Conservation (phyloP, 768 basidiomycete species). For the Boletus vinaceobasis region DNA sequence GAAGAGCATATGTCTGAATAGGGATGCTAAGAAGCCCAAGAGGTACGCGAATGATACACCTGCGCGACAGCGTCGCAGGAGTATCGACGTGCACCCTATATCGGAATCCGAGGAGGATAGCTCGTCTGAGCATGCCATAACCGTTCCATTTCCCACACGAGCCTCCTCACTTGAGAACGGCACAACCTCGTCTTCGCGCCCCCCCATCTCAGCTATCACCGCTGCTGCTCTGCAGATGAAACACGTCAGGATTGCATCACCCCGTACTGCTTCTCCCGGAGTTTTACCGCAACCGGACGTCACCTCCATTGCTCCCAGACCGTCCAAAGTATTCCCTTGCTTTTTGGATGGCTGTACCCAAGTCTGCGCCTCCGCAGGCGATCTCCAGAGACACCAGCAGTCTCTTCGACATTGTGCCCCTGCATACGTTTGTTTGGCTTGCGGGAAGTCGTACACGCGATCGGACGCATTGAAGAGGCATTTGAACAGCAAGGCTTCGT, state of each 20-base stretch:
- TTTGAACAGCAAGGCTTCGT: constrained; percentile 26
- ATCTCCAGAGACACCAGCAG: constrained; percentile 28
- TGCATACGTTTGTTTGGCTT: constrained; percentile 21
- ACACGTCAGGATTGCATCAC: constrained; percentile 15
- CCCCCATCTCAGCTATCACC: constrained; percentile 3
- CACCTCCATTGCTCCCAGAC: neutral
- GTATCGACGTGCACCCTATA: neutral
- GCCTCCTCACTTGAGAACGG: neutral
- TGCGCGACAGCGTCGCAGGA: neutral
- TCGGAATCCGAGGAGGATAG: neutral
- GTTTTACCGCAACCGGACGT: neutral
- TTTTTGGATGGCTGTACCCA: constrained; percentile 23
- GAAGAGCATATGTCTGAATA: neutral
- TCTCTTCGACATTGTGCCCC: constrained; percentile 29
- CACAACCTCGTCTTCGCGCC: neutral
- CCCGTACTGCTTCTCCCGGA: constrained; percentile 3
- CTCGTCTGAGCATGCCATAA: neutral
- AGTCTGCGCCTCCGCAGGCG: constrained; percentile 27
- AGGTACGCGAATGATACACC: constrained; percentile 9
- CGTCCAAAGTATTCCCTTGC: constrained; percentile 24
- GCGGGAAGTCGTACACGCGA: constrained; percentile 29
- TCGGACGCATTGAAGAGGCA: constrained; percentile 33
- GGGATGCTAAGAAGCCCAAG: constrained; percentile 14
- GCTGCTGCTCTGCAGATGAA: constrained; percentile 11
- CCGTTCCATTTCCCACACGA: neutral